Conservation (phyloP, 2,329 filamentous ascomycete species). For the Exophiala alcalophila region DNA sequence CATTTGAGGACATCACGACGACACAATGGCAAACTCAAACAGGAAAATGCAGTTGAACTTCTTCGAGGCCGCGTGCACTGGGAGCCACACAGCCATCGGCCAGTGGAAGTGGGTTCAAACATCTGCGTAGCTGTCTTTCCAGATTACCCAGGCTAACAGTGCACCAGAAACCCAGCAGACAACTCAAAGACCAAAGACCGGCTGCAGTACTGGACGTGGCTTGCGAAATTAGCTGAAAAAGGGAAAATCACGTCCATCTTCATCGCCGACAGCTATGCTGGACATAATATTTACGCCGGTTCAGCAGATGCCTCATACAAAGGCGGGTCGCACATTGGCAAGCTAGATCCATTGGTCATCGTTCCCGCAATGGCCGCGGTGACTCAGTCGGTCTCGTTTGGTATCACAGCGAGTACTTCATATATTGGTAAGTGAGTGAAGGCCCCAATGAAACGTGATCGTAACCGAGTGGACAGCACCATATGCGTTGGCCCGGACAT, state of each 20-base stretch:
- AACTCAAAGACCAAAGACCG: conserved; percentile 57
- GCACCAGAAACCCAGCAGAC: conserved; percentile 60
- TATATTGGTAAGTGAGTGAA: no score
- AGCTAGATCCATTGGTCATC: conserved; percentile 59
- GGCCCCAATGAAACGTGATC: no score
- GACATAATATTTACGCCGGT: conserved; percentile 35
- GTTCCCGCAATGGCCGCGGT: conserved; percentile 65
- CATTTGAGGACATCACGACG: no score
- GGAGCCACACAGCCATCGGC: conserved; percentile 37
- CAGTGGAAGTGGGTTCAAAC: no score
- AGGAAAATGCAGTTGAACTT: neutral
- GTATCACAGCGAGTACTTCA: conserved; percentile 60
- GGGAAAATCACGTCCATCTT: conserved; percentile 65
- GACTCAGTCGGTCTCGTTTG: conserved; percentile 61
- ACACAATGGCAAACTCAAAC: no score
- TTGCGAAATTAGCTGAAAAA: conserved; percentile 54
- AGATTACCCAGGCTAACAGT: no score
- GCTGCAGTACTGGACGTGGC: conserved; percentile 53
- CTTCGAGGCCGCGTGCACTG: conserved; percentile 34
- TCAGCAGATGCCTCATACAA: conserved; percentile 60
- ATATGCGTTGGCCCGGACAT: conserved; percentile 59
- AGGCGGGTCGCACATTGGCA: conserved; percentile 68
- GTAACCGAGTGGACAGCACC: no score
- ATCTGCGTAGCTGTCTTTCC: no score
- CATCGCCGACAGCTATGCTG: conserved; percentile 60